Percentiles rank a stretch among this genome's conserved stretches.
phyloP scores from a whole-genome alignment of 2,329 filamentous ascomycete species.

The Fusarium scirpi region DNA sequence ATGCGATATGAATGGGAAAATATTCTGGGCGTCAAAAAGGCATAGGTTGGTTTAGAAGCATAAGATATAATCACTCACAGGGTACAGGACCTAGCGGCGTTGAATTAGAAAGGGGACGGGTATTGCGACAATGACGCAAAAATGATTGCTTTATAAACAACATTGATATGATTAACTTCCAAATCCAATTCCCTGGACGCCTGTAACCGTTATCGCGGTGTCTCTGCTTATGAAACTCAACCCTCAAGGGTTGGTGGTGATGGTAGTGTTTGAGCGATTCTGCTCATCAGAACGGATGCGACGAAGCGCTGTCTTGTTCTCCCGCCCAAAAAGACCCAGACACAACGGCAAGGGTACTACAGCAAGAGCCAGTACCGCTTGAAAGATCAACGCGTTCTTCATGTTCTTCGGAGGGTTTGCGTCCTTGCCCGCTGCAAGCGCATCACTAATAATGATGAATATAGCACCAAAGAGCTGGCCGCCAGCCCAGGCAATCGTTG shows the following conservation, averaged over 20 bases:
- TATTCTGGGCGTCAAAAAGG: slow-evolving; percentile 40
- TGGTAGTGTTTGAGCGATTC: slow-evolving; percentile 34
- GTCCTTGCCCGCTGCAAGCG: slow-evolving; percentile 68
- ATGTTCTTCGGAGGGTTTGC: slow-evolving; percentile 76
- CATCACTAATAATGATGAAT: slow-evolving; percentile 86
- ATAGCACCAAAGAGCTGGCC: slow-evolving; percentile 87
- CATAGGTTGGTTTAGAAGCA: slow-evolving; percentile 2
- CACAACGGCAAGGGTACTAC: slow-evolving; percentile 75
- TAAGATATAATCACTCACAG: slow-evolving; percentile 1
- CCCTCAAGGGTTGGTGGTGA: slow-evolving; percentile 34
- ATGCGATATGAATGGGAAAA: slow-evolving; percentile 75
- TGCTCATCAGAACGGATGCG: slow-evolving; percentile 61
- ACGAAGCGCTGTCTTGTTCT: slow-evolving; percentile 62
- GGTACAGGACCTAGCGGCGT: background rate
- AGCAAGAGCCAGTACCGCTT: slow-evolving; percentile 76
- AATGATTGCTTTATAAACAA: slow-evolving; percentile 12
- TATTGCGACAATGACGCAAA: slow-evolving; percentile 40
- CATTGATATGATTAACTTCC: slow-evolving; percentile 18
- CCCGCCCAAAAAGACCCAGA: slow-evolving; percentile 76
- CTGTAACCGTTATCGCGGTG: background rate
- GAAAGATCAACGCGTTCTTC: slow-evolving; percentile 80
- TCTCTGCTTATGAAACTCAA: background rate
- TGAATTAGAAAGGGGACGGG: slow-evolving; percentile 32
- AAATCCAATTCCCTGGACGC: background rate
- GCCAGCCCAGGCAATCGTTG: slow-evolving; percentile 84